These are phyloP conservation scores for Dipteronia dyeriana DNA, from an alignment of 345 rosid genomes.

Conservation along the genomic window DNA sequence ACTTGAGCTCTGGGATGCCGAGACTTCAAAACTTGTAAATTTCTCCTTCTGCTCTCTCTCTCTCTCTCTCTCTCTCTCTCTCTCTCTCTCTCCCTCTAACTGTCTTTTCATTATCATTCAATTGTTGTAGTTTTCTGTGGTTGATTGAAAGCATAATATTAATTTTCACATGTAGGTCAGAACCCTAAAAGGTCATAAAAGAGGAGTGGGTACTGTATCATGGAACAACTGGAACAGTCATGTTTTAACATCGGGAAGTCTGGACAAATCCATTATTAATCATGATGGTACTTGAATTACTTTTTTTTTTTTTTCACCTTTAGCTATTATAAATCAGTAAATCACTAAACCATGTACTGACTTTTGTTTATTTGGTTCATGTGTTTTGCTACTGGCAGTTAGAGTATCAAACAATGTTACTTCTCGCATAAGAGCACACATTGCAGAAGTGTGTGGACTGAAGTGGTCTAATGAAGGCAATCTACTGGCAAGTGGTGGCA, in stretches of 20 bases:
- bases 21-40: constrained; percentile 50
- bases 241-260: constrained; percentile 51
- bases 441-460: constrained; percentile 48
- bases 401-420: constrained; percentile 34
- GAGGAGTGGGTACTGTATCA: constrained; percentile 38
- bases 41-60: background rate
- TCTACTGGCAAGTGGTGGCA: constrained; percentile 64
- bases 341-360: background rate
- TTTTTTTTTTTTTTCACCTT: background rate
- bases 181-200: constrained; percentile 38
- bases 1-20: constrained; percentile 48
- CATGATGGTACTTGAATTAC: constrained; percentile 41
- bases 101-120: background rate
- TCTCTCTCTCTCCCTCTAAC: too few relatives aligned
- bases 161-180: constrained; percentile 30
- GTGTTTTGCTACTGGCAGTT: constrained; percentile 25
- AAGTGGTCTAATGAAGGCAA: constrained; percentile 51
- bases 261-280: constrained; percentile 44
- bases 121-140: constrained; percentile 1
- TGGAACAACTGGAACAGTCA: constrained; percentile 51
- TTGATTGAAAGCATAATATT: background rate
- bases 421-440: constrained; percentile 37
- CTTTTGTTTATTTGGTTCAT: background rate
- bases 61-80: too few relatives aligned
- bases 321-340: background rate